Conservation (phyloP, 2,329 filamentous ascomycete genomes). For the Peltaster fructicola region DNA sequence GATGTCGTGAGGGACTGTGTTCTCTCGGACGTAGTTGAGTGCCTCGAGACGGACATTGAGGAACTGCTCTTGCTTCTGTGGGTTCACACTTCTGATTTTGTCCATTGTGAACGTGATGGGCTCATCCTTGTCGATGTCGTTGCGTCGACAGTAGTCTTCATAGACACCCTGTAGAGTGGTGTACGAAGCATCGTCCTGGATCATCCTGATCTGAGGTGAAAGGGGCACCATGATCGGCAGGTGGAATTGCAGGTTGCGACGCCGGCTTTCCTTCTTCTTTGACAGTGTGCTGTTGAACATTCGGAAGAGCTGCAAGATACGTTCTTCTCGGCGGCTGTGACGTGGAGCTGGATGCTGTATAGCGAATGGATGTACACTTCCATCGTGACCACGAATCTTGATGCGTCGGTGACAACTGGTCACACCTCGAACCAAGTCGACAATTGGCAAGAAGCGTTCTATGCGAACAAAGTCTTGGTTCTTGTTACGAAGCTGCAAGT, state of each 20-base stretch:
- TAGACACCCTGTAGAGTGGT: conserved; percentile 89
- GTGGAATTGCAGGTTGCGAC: conserved; percentile 89
- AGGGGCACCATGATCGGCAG: conserved; percentile 90
- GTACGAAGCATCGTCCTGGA: conserved; percentile 89
- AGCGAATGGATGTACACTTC: conserved; percentile 89
- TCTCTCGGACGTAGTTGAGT: conserved; percentile 85
- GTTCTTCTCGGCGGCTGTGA: conserved; percentile 83
- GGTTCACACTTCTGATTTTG: conserved; percentile 55
- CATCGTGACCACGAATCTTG: conserved; percentile 93
- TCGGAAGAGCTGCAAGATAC: conserved; percentile 88
- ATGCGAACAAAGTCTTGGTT: conserved; percentile 97
- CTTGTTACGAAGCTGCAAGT: conserved; percentile 93
- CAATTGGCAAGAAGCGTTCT: conserved; percentile 86
- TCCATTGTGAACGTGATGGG: conserved; percentile 92
- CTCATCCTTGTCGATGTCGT: conserved; percentile 81
- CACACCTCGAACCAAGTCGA: conserved; percentile 80
- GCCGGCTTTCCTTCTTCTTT: conserved; percentile 86
- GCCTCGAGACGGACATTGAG: conserved; percentile 48
- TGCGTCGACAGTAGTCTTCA: conserved; percentile 84
- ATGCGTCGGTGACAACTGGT: conserved; percentile 82
- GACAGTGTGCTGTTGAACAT: conserved; percentile 86
- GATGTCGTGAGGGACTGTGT: conserved; percentile 71
- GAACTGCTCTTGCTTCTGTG: conserved; percentile 44
- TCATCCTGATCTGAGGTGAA: conserved; percentile 82
- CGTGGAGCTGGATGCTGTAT: conserved; percentile 89